Evolutionary conservation across 2,329 filamentous ascomycete genomes (phyloP), one percentile per base, ranked within the genome.

Genomic region (Colletotrichum cereale): DNA sequence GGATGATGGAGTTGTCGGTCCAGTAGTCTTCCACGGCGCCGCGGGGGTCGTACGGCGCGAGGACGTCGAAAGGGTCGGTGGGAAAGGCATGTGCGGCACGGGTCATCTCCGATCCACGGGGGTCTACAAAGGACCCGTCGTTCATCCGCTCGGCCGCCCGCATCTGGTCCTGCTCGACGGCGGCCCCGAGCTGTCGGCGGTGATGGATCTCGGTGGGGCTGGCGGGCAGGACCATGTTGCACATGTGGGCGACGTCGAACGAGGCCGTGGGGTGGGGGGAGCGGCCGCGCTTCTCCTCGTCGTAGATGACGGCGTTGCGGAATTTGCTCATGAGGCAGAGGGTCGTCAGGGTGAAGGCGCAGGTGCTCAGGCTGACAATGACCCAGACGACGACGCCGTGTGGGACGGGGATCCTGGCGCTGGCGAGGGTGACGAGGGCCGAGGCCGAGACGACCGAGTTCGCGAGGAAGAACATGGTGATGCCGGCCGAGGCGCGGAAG

Each of bases 141-240:
- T 38, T 24, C 14, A 8, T 11, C n/a, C 34, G 36, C 16, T 10
- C 34, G 24, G 14, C 47, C 2, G 14, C 47, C 2, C 29, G n/a
- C 11, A 14, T 14, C 24, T 47, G 47, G 18, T 29, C 47, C 10
- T 31, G 42, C 31, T 44, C 53, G 29, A 29, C 24, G 8, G 56
- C 62, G 8, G 64, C 55, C 5, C 48, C 64, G 42, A 71, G 57
- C 12, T 44, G 44, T 5, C 64, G 50, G 14, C 68, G 64, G 11
- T 71, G 64, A 8, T 53, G 36, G 8, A 71, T 21, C 36, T 71
- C 68, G 16, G 50, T 42, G 18, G 68, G 50, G 18, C 65, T 67
- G 38, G 68, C 68, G 26, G 68, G 64, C 24, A 71, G 21, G 2
- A 36, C 50, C 36, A 44, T 53, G 21, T 56, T 34, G 26, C 48